Evolutionary conservation across 1,139 yeast species (phyloP), one percentile per base, ranked within the genome.

Genomic region (Taiozyma sp.): DNA sequence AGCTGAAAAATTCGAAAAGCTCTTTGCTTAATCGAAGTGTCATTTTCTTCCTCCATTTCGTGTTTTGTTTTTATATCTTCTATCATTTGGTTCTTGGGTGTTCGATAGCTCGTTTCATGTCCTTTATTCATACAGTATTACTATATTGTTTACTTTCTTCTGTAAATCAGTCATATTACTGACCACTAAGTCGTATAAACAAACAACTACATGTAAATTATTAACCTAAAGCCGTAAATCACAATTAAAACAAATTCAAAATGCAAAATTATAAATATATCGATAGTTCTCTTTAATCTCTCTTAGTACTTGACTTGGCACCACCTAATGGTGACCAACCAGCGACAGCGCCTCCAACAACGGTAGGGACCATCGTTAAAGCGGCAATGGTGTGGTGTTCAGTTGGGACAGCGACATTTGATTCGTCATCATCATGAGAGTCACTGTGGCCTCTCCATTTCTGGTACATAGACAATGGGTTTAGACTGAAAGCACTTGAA

Each of bases 301-400:
- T 29, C 26, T 30, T 30, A 32, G 34, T 30, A 14, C 11, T 9
- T 13, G 29, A 10, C 16, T 40, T 22, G 5, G 34, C 4, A 19
- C 39, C 9, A 22, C 55, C 54, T 46, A 59, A 44, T 11, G 64
- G 63, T 4, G 66, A 62, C 74, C 76, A 72, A 6, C 79, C 81
- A 16, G 80, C 81, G 42, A 77, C 73, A 5, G 81, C 81, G 35
- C 81, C 81, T 21, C 80, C 79, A 13, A 77, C 79, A 48, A 76
- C 68, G 7, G 77, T 73, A 1, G 81, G 81, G 3, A 76, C 79
- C 75, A 77, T 73, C 2, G 77, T 68, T 53, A 76, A 62, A 0
- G 80, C 80, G n/a, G 76, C 73, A 39, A 75, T 62, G 16, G 65
- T 62, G 47, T 61, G 62, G 16, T 49, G 47, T 24, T 40, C 43